phyloP scores from a whole-genome alignment of 495 filamentous ascomycete genomes.

The Talaromyces proteolyticus region DNA sequence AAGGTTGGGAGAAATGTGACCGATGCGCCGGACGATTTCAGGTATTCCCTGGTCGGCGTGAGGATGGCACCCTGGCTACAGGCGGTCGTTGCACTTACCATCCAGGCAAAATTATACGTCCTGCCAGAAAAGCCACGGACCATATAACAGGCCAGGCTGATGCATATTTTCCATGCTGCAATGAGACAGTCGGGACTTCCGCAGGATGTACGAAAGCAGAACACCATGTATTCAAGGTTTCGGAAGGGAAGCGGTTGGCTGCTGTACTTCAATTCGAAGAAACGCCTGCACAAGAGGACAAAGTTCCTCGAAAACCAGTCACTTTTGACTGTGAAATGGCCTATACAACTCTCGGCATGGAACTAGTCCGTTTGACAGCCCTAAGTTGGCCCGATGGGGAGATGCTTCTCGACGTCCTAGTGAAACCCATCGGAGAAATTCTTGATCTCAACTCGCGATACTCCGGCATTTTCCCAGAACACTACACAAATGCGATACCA shows the following conservation, averaged over 20 bases:
- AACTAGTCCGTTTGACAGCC: conserved; percentile 83
- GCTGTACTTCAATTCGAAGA: conserved; percentile 69
- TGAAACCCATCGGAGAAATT: conserved; percentile 78
- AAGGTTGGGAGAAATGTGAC: conserved; percentile 83
- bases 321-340: conserved; percentile 97
- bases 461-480: conserved; percentile 74
- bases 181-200: conserved; percentile 58
- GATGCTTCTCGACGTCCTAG: conserved; percentile 74
- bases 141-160: conserved; percentile 36
- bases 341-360: conserved; percentile 79
- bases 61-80: conserved; percentile 72
- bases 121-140: conserved; percentile 41
- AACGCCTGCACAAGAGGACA: conserved; percentile 59
- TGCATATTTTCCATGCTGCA: conserved; percentile 73
- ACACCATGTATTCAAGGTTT: conserved; percentile 85
- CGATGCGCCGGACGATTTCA: conserved; percentile 83
- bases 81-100: conserved; percentile 77
- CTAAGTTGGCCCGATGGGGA: conserved; percentile 77
- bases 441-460: conserved; percentile 87
- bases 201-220: conserved; percentile 63
- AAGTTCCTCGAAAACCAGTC: conserved; percentile 42
- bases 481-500: conserved; percentile 61
- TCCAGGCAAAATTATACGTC: conserved; percentile 55
- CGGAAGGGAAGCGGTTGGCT: conserved; percentile 68
- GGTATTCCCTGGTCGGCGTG: conserved; percentile 81